These are phyloP conservation scores for Discostella pseudostelligera DNA, from an alignment of 108 stramenopile species.

Conservation along the genomic window DNA sequence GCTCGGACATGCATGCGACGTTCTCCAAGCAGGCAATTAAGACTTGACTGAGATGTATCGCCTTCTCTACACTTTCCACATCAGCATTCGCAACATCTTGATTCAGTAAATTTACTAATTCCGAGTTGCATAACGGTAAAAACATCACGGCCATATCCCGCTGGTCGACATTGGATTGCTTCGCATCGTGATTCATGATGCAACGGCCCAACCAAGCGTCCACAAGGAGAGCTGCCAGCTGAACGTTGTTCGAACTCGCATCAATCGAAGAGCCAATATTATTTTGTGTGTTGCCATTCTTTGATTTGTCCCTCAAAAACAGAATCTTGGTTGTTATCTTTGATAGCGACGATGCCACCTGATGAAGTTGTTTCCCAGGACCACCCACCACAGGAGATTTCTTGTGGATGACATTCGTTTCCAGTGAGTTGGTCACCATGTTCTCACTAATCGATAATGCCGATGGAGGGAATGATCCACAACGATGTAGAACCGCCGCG, in stretches of 20 bases:
- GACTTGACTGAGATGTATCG: constrained; percentile 17
- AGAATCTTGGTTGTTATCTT: constrained; percentile 29
- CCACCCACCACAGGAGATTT: constrained; percentile 30
- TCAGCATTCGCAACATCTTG: background rate
- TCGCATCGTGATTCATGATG: constrained; percentile 45
- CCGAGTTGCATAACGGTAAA: constrained; percentile 26
- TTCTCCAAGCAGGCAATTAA: constrained; percentile 35
- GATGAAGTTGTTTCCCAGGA: constrained; percentile 35
- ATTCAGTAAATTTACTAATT: constrained; percentile 26
- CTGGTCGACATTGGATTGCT: constrained; percentile 38
- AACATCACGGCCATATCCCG: constrained; percentile 23
- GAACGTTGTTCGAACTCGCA: background rate
- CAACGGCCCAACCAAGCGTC: constrained; percentile 47
- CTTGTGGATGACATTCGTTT: constrained; percentile 5
- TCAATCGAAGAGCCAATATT: constrained; percentile 6
- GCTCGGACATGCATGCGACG: constrained; percentile 39
- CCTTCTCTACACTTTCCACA: constrained; percentile 1
- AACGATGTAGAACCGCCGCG: constrained; percentile 25
- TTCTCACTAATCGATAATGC: constrained; percentile 40
- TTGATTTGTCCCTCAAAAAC: constrained; percentile 35
- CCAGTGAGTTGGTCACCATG: constrained; percentile 23
- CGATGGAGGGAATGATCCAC: constrained; percentile 27
- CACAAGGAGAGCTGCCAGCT: constrained; percentile 20
- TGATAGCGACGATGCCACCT: constrained; percentile 30
- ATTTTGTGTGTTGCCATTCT: constrained; percentile 2